A percentile compares a stretch with the other conserved stretches of the same genome.
Conservation (phyloP, 345 rosid species). For the Moricandia arvensis region DNA sequence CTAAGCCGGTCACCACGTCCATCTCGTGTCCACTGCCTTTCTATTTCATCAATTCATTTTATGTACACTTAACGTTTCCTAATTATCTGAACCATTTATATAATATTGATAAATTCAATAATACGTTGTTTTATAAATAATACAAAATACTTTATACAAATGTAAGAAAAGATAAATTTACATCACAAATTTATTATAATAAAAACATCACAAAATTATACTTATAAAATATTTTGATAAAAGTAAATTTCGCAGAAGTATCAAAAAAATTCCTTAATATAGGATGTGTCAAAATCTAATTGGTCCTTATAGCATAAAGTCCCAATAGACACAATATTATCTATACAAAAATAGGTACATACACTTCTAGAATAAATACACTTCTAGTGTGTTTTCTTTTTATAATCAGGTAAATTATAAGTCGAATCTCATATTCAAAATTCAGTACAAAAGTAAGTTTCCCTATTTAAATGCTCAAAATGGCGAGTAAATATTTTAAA, state of each 20-base stretch:
- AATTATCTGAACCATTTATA: neutral
- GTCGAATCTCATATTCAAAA: neutral
- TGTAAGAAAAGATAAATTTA: too few species aligned
- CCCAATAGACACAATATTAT: constrained; percentile 2
- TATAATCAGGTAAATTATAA: neutral
- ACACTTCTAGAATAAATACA: neutral
- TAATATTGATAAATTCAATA: neutral
- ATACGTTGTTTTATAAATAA: too few species aligned
- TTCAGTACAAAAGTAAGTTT: neutral
- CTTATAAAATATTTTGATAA: neutral
- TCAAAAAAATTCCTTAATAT: neutral
- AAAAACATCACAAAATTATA: neutral
- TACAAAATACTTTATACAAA: too few species aligned
- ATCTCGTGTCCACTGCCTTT: constrained; percentile 32
- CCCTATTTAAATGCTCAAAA: neutral
- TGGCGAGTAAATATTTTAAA: neutral
- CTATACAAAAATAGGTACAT: neutral
- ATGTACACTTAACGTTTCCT: neutral
- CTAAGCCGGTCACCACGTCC: constrained; percentile 41
- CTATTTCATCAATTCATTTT: constrained; percentile 10
- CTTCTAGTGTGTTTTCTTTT: neutral
- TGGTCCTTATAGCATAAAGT: neutral
- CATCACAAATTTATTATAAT: too few species aligned
- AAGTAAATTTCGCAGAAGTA: neutral
- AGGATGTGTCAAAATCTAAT: neutral